Evolutionary conservation across 2,329 filamentous ascomycete species (phyloP).

Genomic region (Blumeria graminis): DNA sequence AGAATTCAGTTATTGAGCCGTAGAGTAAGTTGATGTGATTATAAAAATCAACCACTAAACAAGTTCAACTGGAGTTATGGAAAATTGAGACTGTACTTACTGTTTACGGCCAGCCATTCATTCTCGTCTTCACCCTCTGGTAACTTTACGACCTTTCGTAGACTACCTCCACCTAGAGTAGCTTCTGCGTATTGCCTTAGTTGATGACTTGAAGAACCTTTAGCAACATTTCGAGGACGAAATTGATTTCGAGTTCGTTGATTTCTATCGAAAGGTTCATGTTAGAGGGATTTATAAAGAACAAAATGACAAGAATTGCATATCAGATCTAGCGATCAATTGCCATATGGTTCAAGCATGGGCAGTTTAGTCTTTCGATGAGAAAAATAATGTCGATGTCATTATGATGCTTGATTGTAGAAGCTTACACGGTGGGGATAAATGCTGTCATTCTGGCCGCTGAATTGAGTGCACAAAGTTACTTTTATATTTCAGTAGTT

Average conservation of each 20-base stretch:
- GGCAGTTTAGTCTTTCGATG: no score
- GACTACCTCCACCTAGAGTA: conserved; percentile 77
- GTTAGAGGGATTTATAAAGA: no score
- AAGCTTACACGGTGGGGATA: no score
- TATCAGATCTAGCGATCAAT: no score
- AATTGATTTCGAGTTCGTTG: conserved; percentile 77
- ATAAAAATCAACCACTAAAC: conserved; percentile 95
- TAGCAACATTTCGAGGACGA: conserved; percentile 61
- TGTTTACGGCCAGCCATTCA: conserved; percentile 95
- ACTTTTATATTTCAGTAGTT: no score
- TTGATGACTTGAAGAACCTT: conserved; percentile 79
- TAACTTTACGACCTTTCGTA: conserved; percentile 88
- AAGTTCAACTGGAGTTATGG: conserved; percentile 10
- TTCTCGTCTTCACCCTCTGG: conserved; percentile 95
- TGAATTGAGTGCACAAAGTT: no score
- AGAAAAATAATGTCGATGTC: no score
- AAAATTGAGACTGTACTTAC: conserved; percentile 24
- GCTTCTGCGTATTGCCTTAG: conserved; percentile 95
- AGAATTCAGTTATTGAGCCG: conserved; percentile 97
- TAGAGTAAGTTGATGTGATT: conserved; percentile 99
- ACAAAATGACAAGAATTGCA: no score
- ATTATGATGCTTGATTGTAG: no score
- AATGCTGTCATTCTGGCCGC: no score
- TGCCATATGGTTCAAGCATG: no score
- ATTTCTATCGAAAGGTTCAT: conserved; percentile 30